Evolutionary conservation across 345 rosid genomes (phyloP).

Genomic region (Citrus glauca): DNA sequence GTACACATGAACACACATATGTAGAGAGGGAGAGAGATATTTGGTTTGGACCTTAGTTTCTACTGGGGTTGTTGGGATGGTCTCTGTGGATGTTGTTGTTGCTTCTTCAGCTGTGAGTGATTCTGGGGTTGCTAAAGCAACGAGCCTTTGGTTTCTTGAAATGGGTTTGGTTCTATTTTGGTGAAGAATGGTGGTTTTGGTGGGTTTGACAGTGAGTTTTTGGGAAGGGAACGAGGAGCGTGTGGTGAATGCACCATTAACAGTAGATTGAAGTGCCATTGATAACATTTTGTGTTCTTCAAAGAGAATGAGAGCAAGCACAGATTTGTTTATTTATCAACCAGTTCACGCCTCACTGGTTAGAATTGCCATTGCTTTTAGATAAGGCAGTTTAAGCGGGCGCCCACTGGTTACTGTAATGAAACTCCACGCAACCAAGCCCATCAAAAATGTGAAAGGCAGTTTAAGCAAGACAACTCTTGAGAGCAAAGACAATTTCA

Average conservation of each 20-base stretch:
- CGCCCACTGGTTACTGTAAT: too few relatives aligned
- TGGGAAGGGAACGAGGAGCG: slow-evolving; percentile 18
- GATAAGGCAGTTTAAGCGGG: slow-evolving; percentile 30
- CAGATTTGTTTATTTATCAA: neutral
- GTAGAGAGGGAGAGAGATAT: neutral
- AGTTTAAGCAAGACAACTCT: too few relatives aligned
- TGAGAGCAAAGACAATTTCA: too few relatives aligned
- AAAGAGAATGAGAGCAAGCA: neutral
- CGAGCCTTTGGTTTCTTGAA: slow-evolving; percentile 30
- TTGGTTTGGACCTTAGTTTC: slow-evolving; percentile 26
- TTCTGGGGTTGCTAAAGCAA: slow-evolving; percentile 44
- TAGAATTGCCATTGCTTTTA: slow-evolving; percentile 21
- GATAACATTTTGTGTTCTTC: slow-evolving; percentile 30
- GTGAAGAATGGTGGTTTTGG: slow-evolving; percentile 9
- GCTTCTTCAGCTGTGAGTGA: slow-evolving; percentile 32
- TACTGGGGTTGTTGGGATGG: slow-evolving; percentile 16
- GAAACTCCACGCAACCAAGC: too few relatives aligned
- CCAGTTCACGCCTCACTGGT: slow-evolving; percentile 5
- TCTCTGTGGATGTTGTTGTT: slow-evolving; percentile 9
- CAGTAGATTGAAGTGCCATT: slow-evolving; percentile 37
- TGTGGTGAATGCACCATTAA: slow-evolving; percentile 21
- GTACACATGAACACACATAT: neutral
- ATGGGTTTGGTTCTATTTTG: slow-evolving; percentile 21
- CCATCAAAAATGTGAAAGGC: too few relatives aligned
- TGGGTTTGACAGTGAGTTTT: slow-evolving; percentile 12